These are phyloP conservation scores for Fraxinus cuspidata DNA, from an alignment of 257 asterid species.

Conservation along the genomic window DNA sequence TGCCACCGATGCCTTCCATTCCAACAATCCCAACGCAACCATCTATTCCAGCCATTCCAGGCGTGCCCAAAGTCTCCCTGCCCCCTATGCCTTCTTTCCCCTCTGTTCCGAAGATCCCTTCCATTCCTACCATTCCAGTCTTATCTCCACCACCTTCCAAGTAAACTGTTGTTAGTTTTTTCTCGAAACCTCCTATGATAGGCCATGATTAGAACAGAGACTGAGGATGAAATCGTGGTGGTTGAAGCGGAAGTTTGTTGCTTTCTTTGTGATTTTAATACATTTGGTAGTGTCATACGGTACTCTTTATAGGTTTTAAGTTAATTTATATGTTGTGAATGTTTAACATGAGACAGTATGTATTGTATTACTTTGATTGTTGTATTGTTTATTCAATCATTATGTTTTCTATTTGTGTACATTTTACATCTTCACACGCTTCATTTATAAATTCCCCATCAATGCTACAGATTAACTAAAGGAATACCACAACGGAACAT, in stretches of 20 bases:
- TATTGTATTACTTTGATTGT: not conserved
- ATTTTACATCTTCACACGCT: not conserved
- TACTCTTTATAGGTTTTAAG: too few relatives aligned
- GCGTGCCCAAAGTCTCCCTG: not conserved
- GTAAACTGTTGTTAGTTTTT: not conserved
- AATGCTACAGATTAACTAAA: too few relatives aligned
- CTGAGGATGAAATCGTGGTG: too few relatives aligned
- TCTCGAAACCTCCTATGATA: not conserved
- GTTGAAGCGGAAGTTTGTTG: too few relatives aligned
- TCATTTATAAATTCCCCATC: not conserved
- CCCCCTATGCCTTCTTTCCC: slow-evolving; percentile 4
- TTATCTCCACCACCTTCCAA: not conserved
- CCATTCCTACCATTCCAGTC: not conserved
- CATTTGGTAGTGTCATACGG: too few relatives aligned
- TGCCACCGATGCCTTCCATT: slow-evolving; percentile 27
- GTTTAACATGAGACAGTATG: not conserved
- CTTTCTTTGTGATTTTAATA: too few relatives aligned
- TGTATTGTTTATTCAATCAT: not conserved
- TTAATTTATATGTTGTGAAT: not conserved
- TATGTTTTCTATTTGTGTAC: not conserved
- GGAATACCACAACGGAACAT: not conserved
- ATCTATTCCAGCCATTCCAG: slow-evolving; percentile 14
- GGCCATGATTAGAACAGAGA: not conserved
- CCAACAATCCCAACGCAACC: slow-evolving; percentile 24
- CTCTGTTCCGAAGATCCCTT: not conserved